Evolutionary conservation across 306 rosid genomes (phyloP).

Genomic region (Chamaecrista fasciculata): DNA sequence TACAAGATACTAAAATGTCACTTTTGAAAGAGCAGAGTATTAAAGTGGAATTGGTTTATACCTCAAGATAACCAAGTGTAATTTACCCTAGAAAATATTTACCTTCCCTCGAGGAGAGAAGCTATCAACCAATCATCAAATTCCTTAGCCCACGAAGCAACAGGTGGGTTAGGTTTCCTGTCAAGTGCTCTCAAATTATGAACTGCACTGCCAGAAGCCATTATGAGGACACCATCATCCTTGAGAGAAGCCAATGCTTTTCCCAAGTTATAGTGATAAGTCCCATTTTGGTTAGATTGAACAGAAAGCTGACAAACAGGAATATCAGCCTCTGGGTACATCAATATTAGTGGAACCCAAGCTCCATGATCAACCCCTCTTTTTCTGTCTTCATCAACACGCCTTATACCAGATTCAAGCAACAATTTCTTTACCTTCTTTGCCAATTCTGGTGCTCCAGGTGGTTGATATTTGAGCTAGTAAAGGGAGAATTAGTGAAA

Average conservation of each 20-base stretch:
- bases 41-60: too few relatives aligned
- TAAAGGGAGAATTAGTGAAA: constrained; percentile 12
- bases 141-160: constrained; percentile 63
- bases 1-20: too few relatives aligned
- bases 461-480: constrained; percentile 78
- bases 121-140: too few relatives aligned
- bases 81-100: too few relatives aligned
- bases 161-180: not conserved
- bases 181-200: constrained; percentile 57
- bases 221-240: constrained; percentile 67
- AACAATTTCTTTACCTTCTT: too few relatives aligned
- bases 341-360: constrained; percentile 76
- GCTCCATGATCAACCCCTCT: constrained; percentile 92
- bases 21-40: too few relatives aligned
- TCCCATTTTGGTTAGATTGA: constrained; percentile 50
- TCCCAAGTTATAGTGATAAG: constrained; percentile 64
- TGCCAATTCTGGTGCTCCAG: constrained; percentile 69
- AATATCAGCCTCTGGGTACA: too few relatives aligned
- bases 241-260: constrained; percentile 75
- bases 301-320: constrained; percentile 84
- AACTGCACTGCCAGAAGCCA: constrained; percentile 82
- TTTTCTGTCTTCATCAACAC: constrained; percentile 54
- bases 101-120: too few relatives aligned
- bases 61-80: too few relatives aligned
- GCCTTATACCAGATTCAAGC: constrained; percentile 38